Base-by-base conservation (phyloP, 2,329 filamentous ascomycete genomes). In the Pseudogymnoascus sp. region DNA sequence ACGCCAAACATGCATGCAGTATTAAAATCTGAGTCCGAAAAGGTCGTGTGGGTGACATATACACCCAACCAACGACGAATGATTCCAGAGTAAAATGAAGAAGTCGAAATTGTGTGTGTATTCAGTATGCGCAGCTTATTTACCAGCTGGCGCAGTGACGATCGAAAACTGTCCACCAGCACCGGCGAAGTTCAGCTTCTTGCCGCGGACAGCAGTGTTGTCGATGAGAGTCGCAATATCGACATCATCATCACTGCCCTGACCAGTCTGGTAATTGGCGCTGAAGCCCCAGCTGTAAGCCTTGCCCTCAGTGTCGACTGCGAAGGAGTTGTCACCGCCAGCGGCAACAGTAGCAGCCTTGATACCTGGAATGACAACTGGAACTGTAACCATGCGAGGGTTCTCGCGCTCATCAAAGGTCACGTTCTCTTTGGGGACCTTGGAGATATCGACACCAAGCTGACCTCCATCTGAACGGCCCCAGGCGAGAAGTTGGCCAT, bases 91-190 rank as follows among this genome's bases (percentile, higher is more conserved):
- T 50, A 19, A 19, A 19, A 28, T 50, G 50, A 33, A 26, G 10
- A 35, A 33, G 28, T 22, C 50, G 50, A 56, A 14, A 56, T 22
- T 56, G n/a, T 33, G 26, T 33, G 26, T 33, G 26, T 22, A 56
- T 56, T 14, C 19, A 3, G 10, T 8, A 8, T 12, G 28, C 16
- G 4, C n/a, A 53, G 38, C 24, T 60, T 40, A 62, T 5, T 26
- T 46, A 24, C 28, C 62, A 22, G 68, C 68, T 1, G 66, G 72
- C 61, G 82, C 81, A 8, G 81, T 79, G n/a, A 90, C 70, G 24
- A 90, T 76, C 1, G 87, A 89, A 74, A 86, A 97, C 72, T 97
- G 93, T 4, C 92, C 92, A 67, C 93, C 93, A n/a, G 89, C 89
- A 46, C 90, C 90, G n/a, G 89, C 90, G 76, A 83, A 91, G 35